Conservation (phyloP, 768 basidiomycete species). For the Ramaria sp. region DNA sequence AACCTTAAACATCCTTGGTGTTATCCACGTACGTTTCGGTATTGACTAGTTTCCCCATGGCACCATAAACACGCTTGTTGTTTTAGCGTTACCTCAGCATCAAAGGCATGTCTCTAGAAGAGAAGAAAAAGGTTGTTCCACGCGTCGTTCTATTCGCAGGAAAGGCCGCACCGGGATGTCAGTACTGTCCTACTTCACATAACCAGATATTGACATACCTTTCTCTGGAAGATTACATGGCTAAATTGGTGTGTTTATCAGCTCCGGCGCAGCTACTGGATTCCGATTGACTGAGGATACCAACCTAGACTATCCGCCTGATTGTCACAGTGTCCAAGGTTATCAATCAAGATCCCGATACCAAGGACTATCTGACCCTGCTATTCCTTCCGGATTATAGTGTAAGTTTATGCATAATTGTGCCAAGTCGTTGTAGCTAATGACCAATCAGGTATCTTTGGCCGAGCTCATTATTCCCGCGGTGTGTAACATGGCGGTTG, state of each 20-base stretch:
- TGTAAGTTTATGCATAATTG: slow-evolving; percentile 18
- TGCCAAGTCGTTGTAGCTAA: neutral
- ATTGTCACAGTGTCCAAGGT: slow-evolving; percentile 82
- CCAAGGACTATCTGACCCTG: slow-evolving; percentile 74
- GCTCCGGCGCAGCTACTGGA: neutral
- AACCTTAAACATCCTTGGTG: slow-evolving; percentile 86
- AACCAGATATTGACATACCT: slow-evolving; percentile 9
- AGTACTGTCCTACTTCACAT: slow-evolving; percentile 15
- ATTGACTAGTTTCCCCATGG: neutral
- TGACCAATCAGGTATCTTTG: slow-evolving; percentile 34
- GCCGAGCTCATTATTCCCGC: slow-evolving; percentile 63
- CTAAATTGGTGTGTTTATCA: slow-evolving; percentile 54
- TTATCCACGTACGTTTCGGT: slow-evolving; percentile 56
- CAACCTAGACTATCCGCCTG: slow-evolving; percentile 68
- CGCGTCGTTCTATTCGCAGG: slow-evolving; percentile 95
- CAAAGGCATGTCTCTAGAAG: slow-evolving; percentile 67
- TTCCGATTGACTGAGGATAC: neutral
- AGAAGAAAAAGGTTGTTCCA: slow-evolving; percentile 76
- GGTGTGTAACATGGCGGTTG: neutral
- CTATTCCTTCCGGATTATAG: slow-evolving; percentile 97
- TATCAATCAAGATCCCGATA: slow-evolving; percentile 73
- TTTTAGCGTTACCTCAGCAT: slow-evolving; percentile 66
- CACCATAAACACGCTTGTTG: neutral
- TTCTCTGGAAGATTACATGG: slow-evolving; percentile 59
- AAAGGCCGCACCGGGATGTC: slow-evolving; percentile 90